Percentiles rank a stretch among this genome's conserved stretches.
Evolutionary conservation across 768 basidiomycete genomes (phyloP).

Genomic region (Boletellus ananas): DNA sequence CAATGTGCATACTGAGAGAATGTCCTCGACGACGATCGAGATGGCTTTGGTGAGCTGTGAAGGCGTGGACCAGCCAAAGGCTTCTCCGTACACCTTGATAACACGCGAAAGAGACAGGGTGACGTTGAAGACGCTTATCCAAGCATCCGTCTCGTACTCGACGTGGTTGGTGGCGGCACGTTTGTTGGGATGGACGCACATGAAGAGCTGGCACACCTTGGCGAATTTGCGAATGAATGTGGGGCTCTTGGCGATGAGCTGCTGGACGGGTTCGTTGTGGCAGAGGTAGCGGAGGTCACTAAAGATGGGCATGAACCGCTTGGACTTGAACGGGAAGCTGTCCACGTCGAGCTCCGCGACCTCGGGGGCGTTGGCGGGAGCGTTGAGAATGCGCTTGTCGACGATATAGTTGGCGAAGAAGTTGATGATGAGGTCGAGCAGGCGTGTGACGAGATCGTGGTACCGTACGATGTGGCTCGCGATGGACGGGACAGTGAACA

Average conservation of each 20-base stretch:
- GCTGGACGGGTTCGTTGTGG: constrained; percentile 76
- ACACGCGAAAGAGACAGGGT: constrained; percentile 86
- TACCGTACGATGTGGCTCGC: constrained; percentile 73
- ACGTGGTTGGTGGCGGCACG: constrained; percentile 80
- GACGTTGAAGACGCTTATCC: constrained; percentile 96
- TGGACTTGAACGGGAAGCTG: constrained; percentile 84
- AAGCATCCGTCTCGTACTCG: constrained; percentile 95
- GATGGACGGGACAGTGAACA: constrained; percentile 89
- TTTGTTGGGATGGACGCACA: constrained; percentile 89
- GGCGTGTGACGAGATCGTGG: constrained; percentile 67
- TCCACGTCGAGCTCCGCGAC: constrained; percentile 67
- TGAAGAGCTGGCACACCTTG: constrained; percentile 82
- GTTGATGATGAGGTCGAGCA: constrained; percentile 79
- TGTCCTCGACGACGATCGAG: constrained; percentile 63
- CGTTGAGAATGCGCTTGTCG: constrained; percentile 59
- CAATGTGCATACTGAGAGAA: constrained; percentile 66
- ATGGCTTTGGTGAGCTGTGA: constrained; percentile 66
- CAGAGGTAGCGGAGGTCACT: constrained; percentile 84
- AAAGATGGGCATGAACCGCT: constrained; percentile 94
- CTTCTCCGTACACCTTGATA: constrained; percentile 86
- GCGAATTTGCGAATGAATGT: constrained; percentile 69
- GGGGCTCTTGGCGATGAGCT: constrained; percentile 66
- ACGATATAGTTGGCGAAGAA: constrained; percentile 92
- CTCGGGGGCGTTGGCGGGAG: constrained; percentile 15
- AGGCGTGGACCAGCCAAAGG: constrained; percentile 57